Evolutionary conservation across 148 eudicot genomes (phyloP).

Genomic region (Vaccinium myrtillus): DNA sequence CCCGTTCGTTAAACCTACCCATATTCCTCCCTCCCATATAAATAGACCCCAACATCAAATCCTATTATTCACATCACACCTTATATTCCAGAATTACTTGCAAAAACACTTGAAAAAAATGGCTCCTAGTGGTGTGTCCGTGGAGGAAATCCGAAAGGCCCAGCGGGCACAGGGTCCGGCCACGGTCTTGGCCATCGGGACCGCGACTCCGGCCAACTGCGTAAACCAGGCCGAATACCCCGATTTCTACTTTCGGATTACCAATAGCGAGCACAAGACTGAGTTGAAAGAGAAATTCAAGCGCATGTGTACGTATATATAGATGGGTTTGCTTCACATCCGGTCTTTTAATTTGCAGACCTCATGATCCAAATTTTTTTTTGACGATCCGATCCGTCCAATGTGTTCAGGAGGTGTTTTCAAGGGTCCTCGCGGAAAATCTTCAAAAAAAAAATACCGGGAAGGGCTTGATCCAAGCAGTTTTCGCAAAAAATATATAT

Average conservation of each 20-base stretch:
- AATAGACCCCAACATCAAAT: background rate
- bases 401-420: no score
- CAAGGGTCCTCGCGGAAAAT: no score
- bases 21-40: background rate
- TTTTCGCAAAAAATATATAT: no score
- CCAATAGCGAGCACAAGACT: conserved; percentile 37
- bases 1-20: conserved; percentile 1
- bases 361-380: no score
- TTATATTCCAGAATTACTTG: background rate
- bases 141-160: conserved; percentile 28
- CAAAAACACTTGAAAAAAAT: background rate
- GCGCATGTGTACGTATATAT: conserved; percentile 32
- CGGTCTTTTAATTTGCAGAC: no score
- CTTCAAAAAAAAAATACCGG: no score
- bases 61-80: background rate
- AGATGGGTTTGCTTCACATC: no score
- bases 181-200: conserved; percentile 27
- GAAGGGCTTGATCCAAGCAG: no score
- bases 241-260: conserved; percentile 27
- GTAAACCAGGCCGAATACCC: conserved; percentile 27
- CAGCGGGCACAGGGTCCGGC: conserved; percentile 33
- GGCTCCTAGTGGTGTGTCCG: background rate
- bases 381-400: no score
- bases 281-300: conserved; percentile 28
- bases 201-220: conserved; percentile 26